A percentile compares a stretch with the other conserved stretches of the same genome.
phyloP scores from a whole-genome alignment of 2,329 filamentous ascomycete genomes.

The Colletotrichum australisinense region DNA sequence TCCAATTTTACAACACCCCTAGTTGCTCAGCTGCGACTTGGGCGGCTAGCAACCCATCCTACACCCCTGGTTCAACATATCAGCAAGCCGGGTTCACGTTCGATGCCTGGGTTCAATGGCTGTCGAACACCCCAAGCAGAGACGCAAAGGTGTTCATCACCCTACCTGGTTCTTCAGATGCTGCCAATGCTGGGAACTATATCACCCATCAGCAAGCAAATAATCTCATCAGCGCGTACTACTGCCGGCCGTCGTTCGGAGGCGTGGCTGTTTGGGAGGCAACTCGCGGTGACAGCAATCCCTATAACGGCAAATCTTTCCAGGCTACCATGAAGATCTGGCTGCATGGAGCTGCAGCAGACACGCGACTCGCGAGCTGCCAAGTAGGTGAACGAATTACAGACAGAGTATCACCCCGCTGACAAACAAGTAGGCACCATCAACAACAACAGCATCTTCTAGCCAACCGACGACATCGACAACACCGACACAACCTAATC shows the following conservation, averaged over 20 bases:
- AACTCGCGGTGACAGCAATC: conserved; percentile 35
- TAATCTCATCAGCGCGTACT: conserved; percentile 41
- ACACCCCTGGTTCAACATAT: conserved; percentile 38
- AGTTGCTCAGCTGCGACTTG: conserved; percentile 47
- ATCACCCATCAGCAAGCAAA: conserved; percentile 37
- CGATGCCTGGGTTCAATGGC: conserved; percentile 42
- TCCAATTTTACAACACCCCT: conserved; percentile 62
- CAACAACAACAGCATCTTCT: not conserved
- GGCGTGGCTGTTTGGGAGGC: conserved; percentile 48
- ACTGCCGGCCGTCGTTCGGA: conserved; percentile 41
- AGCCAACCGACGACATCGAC: not conserved
- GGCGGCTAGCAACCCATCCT: conserved; percentile 40
- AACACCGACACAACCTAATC: not conserved
- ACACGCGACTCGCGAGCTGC: conserved; percentile 3
- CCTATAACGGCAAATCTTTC: conserved; percentile 32
- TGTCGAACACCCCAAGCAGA: conserved; percentile 40
- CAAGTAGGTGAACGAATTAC: not conserved
- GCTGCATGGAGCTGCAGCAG: conserved; percentile 17
- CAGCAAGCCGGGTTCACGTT: conserved; percentile 44
- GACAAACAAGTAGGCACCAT: not conserved
- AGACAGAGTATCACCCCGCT: not conserved
- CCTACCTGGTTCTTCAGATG: conserved; percentile 42
- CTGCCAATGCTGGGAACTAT: conserved; percentile 40
- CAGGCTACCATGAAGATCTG: conserved; percentile 31
- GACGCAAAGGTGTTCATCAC: conserved; percentile 45